Evolutionary conservation across 129 eudicot genomes (phyloP), one percentile per base, ranked within the genome.

Genomic region (Helichrysum umbraculigerum): DNA sequence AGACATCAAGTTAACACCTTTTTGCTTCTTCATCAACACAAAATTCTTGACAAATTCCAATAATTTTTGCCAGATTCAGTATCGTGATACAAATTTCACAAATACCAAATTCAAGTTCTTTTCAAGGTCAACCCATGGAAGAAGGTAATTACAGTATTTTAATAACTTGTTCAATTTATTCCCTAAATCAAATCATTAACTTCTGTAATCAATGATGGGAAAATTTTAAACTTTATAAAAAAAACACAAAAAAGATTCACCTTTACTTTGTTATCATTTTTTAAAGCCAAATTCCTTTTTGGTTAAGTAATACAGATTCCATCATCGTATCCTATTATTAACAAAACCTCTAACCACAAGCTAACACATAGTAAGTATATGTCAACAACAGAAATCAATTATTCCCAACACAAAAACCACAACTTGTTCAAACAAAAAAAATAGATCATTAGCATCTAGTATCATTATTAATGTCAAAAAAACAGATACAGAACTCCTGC

Each of bases 211-310:
- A 71, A 71, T 66, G 59, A 72, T 64, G 50, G 61, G 44, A 33
- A 30, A 79, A 63, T 71, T 50, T 30, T 37, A n/a, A 28, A 34
- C 6, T 60, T 22, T 29, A n/a, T n/a, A n/a, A n/a, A 32, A 20
- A n/a, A 28, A 52, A 66, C 58, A 21, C 42, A 54, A 74, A 80
- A 80, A 74, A 58, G 12, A n/a, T 11, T 10, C 75, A 80, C 42
- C 64, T 66, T 58, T 30, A 51, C 58, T 50, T 63, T 71, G 70
- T 70, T 64, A 2, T 51, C 60, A 32, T 63, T 63, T 75, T 79
- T 72, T 72, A 20, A 73, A 20, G 79, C 63, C 44, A 12, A 57
- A 42, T 72, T 28, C 68, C 78, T 66, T 62, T 72, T 79, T 68
- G 32, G 76, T 25, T 14, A 21, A 51, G 17, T 64, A 71, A 47